These are phyloP conservation scores for Mycena vulgaris DNA, from an alignment of 768 basidiomycete genomes.

Conservation along the genomic window DNA sequence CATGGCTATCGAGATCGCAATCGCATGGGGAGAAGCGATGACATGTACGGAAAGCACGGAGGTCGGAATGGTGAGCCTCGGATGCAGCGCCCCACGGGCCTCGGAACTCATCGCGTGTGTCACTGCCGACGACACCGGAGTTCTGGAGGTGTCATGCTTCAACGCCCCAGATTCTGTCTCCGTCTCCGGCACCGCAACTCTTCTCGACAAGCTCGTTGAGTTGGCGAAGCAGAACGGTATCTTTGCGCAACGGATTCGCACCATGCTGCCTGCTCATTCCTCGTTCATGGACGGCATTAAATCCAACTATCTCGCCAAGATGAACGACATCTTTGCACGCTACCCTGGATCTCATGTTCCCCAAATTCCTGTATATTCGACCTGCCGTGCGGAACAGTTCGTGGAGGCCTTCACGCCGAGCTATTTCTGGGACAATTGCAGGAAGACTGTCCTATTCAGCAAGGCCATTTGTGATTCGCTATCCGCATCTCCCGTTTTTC, in stretches of 20 bases:
- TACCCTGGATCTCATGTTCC: constrained; percentile 20
- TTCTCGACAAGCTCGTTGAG: constrained; percentile 40
- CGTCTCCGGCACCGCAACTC: constrained; percentile 41
- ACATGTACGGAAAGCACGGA: constrained; percentile 30
- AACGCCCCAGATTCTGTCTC: constrained; percentile 49
- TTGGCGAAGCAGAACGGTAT: constrained; percentile 39
- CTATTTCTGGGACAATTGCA: constrained; percentile 24
- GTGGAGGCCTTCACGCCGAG: constrained; percentile 2
- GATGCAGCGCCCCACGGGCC: constrained; percentile 38
- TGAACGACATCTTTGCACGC: constrained; percentile 15
- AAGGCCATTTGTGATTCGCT: background rate
- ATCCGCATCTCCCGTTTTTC: constrained; percentile 1
- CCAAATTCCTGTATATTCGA: constrained; percentile 15
- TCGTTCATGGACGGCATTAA: constrained; percentile 46
- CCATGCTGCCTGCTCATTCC: constrained; percentile 48
- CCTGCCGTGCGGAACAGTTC: background rate
- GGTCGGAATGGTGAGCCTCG: constrained; percentile 50
- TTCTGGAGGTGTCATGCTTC: constrained; percentile 48
- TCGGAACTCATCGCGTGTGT: background rate
- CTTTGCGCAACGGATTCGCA: constrained; percentile 46
- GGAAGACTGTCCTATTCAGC: constrained; percentile 12
- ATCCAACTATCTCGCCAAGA: constrained; percentile 1
- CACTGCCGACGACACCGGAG: background rate
- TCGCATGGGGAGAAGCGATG: constrained; percentile 50
- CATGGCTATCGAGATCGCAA: constrained; percentile 50